These are phyloP conservation scores for Neurospora terricola DNA, from an alignment of 495 filamentous ascomycete species.

Conservation along the genomic window DNA sequence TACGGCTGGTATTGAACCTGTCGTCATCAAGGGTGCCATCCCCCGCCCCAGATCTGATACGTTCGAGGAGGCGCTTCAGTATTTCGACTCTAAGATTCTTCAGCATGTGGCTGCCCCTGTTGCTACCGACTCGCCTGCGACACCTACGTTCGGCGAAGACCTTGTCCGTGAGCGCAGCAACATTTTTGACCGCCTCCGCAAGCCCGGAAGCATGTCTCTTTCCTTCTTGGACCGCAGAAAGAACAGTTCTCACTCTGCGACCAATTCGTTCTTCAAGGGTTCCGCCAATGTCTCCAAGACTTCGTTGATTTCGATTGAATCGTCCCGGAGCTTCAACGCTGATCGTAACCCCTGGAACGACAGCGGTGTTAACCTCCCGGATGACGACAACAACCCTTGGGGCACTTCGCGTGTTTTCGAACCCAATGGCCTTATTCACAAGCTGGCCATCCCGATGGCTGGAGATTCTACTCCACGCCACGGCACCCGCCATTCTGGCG, in stretches of 20 bases:
- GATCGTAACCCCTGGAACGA: slow-evolving; percentile 98
- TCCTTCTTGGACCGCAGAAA: slow-evolving; percentile 86
- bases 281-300: slow-evolving; percentile 91
- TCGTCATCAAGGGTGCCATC: slow-evolving; percentile 82
- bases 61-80: slow-evolving; percentile 91
- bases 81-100: slow-evolving; percentile 91
- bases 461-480: slow-evolving; percentile 78
- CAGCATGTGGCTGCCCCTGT: slow-evolving; percentile 78
- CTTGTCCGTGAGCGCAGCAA: slow-evolving; percentile 64
- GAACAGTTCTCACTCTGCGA: slow-evolving; percentile 76
- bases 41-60: slow-evolving; percentile 96
- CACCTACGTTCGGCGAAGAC: slow-evolving; percentile 67
- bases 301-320: slow-evolving; percentile 87
- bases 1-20: slow-evolving; percentile 72
- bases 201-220: slow-evolving; percentile 86
- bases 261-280: slow-evolving; percentile 79
- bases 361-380: slow-evolving; percentile 82
- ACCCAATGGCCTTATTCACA: slow-evolving; percentile 52
- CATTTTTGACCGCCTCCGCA: slow-evolving; percentile 74
- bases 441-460: slow-evolving; percentile 52
- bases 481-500: slow-evolving; percentile 68
- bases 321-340: slow-evolving; percentile 69
- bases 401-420: slow-evolving; percentile 46
- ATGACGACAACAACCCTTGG: slow-evolving; percentile 66
- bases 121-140: slow-evolving; percentile 74